Percentiles rank a stretch among this genome's conserved stretches.
Evolutionary conservation across 768 basidiomycete genomes (phyloP).

Genomic region (Termitomyces titanicus): DNA sequence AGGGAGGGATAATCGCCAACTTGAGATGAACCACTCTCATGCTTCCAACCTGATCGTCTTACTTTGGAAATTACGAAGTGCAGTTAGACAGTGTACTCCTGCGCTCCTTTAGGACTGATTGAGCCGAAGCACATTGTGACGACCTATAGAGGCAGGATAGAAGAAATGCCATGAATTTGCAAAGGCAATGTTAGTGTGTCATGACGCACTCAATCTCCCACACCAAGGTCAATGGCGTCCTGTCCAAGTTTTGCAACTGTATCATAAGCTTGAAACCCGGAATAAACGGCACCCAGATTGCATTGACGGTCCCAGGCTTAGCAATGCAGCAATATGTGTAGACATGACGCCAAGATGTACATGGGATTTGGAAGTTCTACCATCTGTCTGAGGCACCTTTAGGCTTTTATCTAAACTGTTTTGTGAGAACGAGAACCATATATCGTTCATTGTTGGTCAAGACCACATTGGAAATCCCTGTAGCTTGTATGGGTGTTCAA

Average conservation of each 20-base stretch:
- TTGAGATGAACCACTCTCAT: not conserved
- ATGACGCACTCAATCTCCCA: conserved; percentile 34
- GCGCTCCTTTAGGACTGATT: conserved; percentile 14
- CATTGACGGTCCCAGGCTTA: conserved; percentile 30
- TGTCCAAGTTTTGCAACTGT: conserved; percentile 30
- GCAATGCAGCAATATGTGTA: conserved; percentile 36
- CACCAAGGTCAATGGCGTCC: conserved; percentile 25
- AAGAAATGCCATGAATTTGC: not conserved
- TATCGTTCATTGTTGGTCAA: not conserved
- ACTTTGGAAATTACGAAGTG: conserved; percentile 29
- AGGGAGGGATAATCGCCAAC: too few species aligned
- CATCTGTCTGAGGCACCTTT: not conserved
- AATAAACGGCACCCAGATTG: conserved; percentile 27
- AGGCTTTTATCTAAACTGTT: not conserved
- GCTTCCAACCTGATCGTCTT: not conserved
- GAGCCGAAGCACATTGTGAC: conserved; percentile 13
- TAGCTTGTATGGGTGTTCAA: too few species aligned
- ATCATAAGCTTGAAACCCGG: conserved; percentile 36
- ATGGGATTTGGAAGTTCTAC: not conserved
- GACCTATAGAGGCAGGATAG: conserved; percentile 3
- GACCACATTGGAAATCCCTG: not conserved
- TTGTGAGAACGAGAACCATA: not conserved
- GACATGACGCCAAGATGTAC: conserved; percentile 18
- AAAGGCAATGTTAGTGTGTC: conserved; percentile 8
- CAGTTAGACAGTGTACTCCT: conserved; percentile 18